Base-by-base conservation (phyloP, 371 early-diverging fungal genomes). In the Dentiscutata heterogama region DNA sequence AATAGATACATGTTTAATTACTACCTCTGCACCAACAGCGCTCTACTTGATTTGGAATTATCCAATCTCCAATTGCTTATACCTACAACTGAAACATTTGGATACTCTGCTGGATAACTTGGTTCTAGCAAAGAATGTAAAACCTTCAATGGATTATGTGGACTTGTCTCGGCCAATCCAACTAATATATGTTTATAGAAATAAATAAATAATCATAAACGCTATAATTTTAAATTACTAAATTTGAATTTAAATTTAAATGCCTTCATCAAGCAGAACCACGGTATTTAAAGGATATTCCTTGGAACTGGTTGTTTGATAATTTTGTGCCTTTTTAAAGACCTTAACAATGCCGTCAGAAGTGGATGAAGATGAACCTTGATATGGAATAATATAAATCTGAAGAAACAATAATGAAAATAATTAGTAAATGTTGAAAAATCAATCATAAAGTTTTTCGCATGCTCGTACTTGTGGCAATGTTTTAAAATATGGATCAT, bases 61-160 rank as follows among this genome's bases (percentile, higher is more conserved):
- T 82, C 82, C 16, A 82, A 27, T 14, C 82, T 54, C 82, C 76
- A 75, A 82, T 75, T 82, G 4, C 50, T 46, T 39, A 82, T 82
- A 16, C 82, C 82, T 29, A 82, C 46, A 3, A 82, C 79, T 16
- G 82, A 74, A 14, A 82, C 74, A 25, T 13, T 72, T 8, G 77
- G 60, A 6, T 80, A 80, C 60, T 80, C 68, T 20, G 83, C 61
- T 7, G 82, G 77, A 31, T 82, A 82, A 13, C 39, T 68, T 58
- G 81, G 81, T 42, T 81, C 81, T 6, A 81, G 64, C n/a, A 81
- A 64, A 71, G 31, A 14, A 31, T 81, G 81, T 5, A 81, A 35
- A 22, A 81, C 81, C 39, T 81, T 81, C 39, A 81, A 74, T 2
- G 81, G 81, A 58, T 81, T 81, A 58, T 46, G 75, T 16, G 60